Percentiles rank a stretch among this genome's conserved stretches.
phyloP scores from a whole-genome alignment of 345 rosid genomes.

The Diplotaxis tenuifolia region DNA sequence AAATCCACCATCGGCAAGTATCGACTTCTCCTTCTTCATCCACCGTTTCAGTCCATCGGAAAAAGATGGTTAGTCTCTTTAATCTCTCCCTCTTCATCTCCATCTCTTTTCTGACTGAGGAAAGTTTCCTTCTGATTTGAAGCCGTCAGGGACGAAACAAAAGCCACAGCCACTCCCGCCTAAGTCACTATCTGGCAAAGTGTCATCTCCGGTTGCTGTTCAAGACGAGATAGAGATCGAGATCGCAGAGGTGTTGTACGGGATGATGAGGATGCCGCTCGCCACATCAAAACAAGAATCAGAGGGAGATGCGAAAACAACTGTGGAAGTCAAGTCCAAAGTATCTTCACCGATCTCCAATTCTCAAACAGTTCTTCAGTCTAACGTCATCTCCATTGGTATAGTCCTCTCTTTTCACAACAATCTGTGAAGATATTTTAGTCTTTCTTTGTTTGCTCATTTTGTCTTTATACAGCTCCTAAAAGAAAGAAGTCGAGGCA shows the following conservation, averaged over 20 bases:
- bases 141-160: slow-evolving; percentile 71
- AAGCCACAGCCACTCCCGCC: slow-evolving; percentile 54
- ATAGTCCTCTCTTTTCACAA: slow-evolving; percentile 21
- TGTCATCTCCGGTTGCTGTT: slow-evolving; percentile 48
- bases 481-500: slow-evolving; percentile 90
- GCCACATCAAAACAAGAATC: slow-evolving; percentile 64
- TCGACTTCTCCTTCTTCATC: slow-evolving; percentile 91
- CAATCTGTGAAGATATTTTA: slow-evolving; percentile 9
- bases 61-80: slow-evolving; percentile 65
- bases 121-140: slow-evolving; percentile 25
- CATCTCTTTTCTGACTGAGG: slow-evolving; percentile 6
- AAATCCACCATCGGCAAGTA: slow-evolving; percentile 53
- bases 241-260: slow-evolving; percentile 93
- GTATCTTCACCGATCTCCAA: slow-evolving; percentile 84
- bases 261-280: slow-evolving; percentile 85
- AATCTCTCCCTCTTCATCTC: not conserved
- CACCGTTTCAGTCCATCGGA: slow-evolving; percentile 57
- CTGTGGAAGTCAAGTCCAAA: slow-evolving; percentile 52
- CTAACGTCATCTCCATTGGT: slow-evolving; percentile 65
- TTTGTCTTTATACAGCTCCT: slow-evolving; percentile 60
- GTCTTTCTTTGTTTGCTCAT: not conserved
- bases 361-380: slow-evolving; percentile 51
- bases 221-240: slow-evolving; percentile 99
- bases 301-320: slow-evolving; percentile 43
- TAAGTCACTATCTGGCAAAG: slow-evolving; percentile 56